phyloP scores from a whole-genome alignment of 306 rosid species.

The Inga leiocalycina region DNA sequence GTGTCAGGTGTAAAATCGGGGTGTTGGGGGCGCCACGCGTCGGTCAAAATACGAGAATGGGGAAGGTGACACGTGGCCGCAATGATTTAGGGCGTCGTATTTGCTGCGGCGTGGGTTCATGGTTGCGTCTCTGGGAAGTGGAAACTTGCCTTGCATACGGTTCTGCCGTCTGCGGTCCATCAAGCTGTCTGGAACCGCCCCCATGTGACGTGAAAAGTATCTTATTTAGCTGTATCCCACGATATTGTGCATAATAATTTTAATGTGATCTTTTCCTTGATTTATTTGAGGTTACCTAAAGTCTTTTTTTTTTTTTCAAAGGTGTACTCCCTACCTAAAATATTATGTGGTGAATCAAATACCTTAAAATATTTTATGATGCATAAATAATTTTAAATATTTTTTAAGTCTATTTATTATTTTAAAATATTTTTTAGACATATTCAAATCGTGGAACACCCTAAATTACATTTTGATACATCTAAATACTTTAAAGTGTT shows the following conservation, averaged over 20 bases:
- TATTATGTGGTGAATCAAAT: too few species aligned
- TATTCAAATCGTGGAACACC: accelerated
- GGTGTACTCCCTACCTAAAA: too few species aligned
- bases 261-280: too few species aligned
- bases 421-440: accelerated
- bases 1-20: slow-evolving; percentile 33
- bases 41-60: background rate
- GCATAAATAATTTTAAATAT: too few species aligned
- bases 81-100: slow-evolving; percentile 6
- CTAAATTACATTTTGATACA: too few species aligned
- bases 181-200: background rate
- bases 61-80: slow-evolving; percentile 46
- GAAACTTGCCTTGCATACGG: background rate
- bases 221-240: background rate
- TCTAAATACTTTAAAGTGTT: too few species aligned
- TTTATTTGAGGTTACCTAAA: background rate
- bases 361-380: too few species aligned
- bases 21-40: slow-evolving; percentile 41
- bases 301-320: too few species aligned
- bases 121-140: slow-evolving; percentile 3
- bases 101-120: slow-evolving; percentile 37
- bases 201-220: too few species aligned
- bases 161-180: slow-evolving; percentile 6
- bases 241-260: background rate
- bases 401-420: too few species aligned